Conservation (phyloP, 257 asterid genomes). For the Lycium ferocissimum region DNA sequence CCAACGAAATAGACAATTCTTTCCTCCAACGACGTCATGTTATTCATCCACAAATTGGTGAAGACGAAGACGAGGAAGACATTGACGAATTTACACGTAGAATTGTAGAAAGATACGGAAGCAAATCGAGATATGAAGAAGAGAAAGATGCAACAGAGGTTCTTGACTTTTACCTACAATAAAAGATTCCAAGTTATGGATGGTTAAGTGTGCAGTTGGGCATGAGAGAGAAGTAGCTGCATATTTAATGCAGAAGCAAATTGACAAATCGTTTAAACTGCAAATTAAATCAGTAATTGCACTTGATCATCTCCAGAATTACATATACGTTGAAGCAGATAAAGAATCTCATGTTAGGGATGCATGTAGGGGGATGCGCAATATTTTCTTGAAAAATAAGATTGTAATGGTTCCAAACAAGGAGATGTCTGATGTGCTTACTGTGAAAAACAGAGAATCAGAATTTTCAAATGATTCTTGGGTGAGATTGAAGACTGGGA, state of each 20-base stretch:
- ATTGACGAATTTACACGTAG: constrained; percentile 24
- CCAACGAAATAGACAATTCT: background rate
- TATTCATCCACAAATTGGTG: background rate
- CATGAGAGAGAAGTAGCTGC: constrained; percentile 27
- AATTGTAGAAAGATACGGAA: constrained; percentile 26
- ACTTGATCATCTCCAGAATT: constrained; percentile 29
- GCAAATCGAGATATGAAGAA: background rate
- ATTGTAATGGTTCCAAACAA: constrained; percentile 84
- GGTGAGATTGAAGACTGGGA: constrained; percentile 89
- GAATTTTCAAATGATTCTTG: constrained; percentile 82
- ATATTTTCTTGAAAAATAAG: constrained; percentile 58
- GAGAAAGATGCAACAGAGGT: background rate
- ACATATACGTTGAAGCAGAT: constrained; percentile 31
- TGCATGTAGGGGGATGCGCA: constrained; percentile 73
- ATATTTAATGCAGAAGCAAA: constrained; percentile 31
- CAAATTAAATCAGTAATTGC: constrained; percentile 11
- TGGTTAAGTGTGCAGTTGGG: background rate
- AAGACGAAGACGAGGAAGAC: background rate
- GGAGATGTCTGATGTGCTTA: constrained; percentile 92
- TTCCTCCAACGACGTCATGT: background rate
- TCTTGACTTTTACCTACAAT: background rate
- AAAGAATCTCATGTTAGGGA: constrained; percentile 35
- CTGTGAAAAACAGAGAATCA: constrained; percentile 80
- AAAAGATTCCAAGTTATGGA: background rate
- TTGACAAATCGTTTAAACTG: background rate